Evolutionary conservation across 2,329 filamentous ascomycete genomes (phyloP).

Genomic region (Xylaria sp.): DNA sequence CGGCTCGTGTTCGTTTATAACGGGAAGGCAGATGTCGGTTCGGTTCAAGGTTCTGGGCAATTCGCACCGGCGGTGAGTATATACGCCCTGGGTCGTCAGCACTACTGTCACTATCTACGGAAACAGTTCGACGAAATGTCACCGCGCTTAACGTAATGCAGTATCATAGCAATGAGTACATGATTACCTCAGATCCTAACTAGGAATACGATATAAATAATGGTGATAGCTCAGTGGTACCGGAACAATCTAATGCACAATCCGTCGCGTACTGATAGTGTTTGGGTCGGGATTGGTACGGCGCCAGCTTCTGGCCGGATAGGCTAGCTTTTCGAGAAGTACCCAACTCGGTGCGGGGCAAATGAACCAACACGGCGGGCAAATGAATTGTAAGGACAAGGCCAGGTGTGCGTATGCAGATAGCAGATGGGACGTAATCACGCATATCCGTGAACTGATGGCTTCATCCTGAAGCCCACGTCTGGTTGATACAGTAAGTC

Average conservation of each 20-base stretch:
- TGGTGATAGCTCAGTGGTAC: not conserved
- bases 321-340: not conserved
- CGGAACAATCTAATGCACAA: constrained; percentile 8
- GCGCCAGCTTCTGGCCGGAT: constrained; percentile 5
- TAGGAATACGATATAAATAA: constrained; percentile 1
- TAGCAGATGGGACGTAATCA: constrained; percentile 26
- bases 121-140: not conserved
- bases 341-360: constrained; percentile 6
- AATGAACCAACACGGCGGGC: constrained; percentile 18
- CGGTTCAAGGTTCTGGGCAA: not conserved
- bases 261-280: not conserved
- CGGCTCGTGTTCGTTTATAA: not conserved
- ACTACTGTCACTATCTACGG: not conserved
- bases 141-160: not conserved
- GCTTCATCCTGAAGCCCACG: constrained; percentile 27
- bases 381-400: not conserved
- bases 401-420: constrained; percentile 1
- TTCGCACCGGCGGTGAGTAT: constrained; percentile 8
- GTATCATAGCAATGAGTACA: not conserved
- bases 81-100: not conserved
- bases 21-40: not conserved
- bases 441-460: constrained; percentile 30
- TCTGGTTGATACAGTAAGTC: constrained; percentile 36
- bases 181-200: constrained; percentile 7
- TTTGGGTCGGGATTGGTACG: constrained; percentile 5